Base-by-base conservation (phyloP, 1,284 basidiomycete species). In the Marasmius tenuissimus region DNA sequence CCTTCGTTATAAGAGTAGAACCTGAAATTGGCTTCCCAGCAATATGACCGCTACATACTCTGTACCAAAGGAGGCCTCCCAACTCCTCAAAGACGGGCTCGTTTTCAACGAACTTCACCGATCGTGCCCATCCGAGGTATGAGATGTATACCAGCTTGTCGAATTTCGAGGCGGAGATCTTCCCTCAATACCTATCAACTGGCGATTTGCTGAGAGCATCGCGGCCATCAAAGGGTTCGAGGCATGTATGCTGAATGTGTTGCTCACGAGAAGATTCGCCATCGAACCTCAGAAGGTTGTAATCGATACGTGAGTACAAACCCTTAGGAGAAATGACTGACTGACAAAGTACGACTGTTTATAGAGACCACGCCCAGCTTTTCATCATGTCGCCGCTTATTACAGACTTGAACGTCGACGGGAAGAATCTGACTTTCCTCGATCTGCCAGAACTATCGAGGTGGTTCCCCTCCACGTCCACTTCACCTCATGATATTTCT, bases 201-300 rank as follows among this genome's bases (percentile, higher is more conserved):
- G 69, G 66, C 65, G 69, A 11, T 70, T 69, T 39, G 65, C 68
- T 4, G 71, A 72, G 58, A 69, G 68, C 48, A 66, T 71, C 39
- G 64, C 68, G 42, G 67, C 70, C 6, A 58, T 71, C 47, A 72
- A 71, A 59, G 71, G 66, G 4, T 69, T 68, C 33, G 65, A 72
- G 50, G 71, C 61, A 10, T 65, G 66, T 0, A 69, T 72, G 66
- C 62, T 69, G 14, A 69, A 69, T 40, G 67, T 68, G 1, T 58
- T 69, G 18, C 50, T 69, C 39, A 66, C 65, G 51, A 62, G 61
- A 48, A 69, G 66, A 56, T 71, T 70, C 51, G 65, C 61, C 4
- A 50, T 67, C 11, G 61, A 61, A 10, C 69, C 68, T 49, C 67
- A 69, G 49, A 68, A 63, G 48, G 61, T 70, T 38, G 61, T 65